Evolutionary conservation across 495 filamentous ascomycete species (phyloP).

Genomic region (Penicillium roqueforti): DNA sequence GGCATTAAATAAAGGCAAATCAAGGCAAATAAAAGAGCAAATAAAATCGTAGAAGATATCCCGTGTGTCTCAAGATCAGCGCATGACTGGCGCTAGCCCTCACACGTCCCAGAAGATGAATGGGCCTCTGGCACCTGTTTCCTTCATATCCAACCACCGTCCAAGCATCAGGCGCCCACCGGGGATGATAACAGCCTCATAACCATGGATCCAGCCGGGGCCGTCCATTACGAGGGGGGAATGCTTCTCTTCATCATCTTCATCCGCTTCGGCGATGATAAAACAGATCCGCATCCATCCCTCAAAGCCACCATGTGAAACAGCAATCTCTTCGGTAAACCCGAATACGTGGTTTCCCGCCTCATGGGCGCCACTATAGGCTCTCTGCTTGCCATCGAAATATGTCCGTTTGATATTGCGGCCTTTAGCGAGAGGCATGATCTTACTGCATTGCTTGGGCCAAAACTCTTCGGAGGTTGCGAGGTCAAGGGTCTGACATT

Average conservation of each 20-base stretch:
- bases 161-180: slow-evolving; percentile 47
- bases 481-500: slow-evolving; percentile 17
- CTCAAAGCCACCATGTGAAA: slow-evolving; percentile 25
- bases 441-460: slow-evolving; percentile 22
- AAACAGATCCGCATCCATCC: slow-evolving; percentile 46
- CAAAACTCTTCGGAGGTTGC: slow-evolving; percentile 19
- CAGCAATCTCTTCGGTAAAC: slow-evolving; percentile 27
- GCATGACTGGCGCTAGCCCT: slow-evolving; percentile 25
- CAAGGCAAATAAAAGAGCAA: neutral
- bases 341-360: slow-evolving; percentile 23
- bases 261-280: slow-evolving; percentile 22
- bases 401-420: slow-evolving; percentile 11
- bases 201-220: slow-evolving; percentile 33
- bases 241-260: slow-evolving; percentile 8
- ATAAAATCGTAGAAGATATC: neutral
- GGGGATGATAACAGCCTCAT: slow-evolving; percentile 50
- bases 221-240: slow-evolving; percentile 1
- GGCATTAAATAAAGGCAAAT: neutral
- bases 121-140: slow-evolving; percentile 35
- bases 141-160: slow-evolving; percentile 38
- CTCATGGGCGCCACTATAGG: slow-evolving; percentile 4
- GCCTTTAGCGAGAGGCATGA: slow-evolving; percentile 11
- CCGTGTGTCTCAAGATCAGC: slow-evolving; percentile 17
- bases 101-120: slow-evolving; percentile 52
- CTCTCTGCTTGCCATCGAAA: slow-evolving; percentile 25